Percentiles rank a stretch among this genome's conserved stretches.
These are phyloP conservation scores for Apiospora sp. DNA, from an alignment of 2,329 filamentous ascomycete genomes.

Conservation along the genomic window DNA sequence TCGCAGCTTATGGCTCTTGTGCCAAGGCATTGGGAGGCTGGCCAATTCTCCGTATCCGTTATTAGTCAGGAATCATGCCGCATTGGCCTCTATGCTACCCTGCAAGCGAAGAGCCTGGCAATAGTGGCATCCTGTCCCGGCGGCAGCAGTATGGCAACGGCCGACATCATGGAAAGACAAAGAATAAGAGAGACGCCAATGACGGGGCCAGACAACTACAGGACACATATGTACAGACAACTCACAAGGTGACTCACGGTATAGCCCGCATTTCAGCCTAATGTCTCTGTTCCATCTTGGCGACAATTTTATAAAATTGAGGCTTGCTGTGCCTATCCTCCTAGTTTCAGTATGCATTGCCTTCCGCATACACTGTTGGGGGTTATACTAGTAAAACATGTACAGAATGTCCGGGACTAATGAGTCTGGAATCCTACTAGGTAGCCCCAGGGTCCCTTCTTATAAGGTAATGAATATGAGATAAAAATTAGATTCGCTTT, in stretches of 20 bases:
- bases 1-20: constrained; percentile 10
- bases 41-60: background rate
- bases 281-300: constrained; percentile 9
- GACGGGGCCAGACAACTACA: background rate
- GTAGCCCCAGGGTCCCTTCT: background rate
- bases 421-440: background rate
- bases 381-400: background rate
- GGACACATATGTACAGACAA: background rate
- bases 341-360: background rate
- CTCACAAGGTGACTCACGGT: background rate
- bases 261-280: constrained; percentile 15
- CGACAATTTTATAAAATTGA: background rate
- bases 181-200: constrained; percentile 1
- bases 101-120: constrained; percentile 1
- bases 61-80: background rate
- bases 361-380: background rate
- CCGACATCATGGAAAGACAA: background rate
- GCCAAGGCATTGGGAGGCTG: background rate
- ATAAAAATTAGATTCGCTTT: background rate
- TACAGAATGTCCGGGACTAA: background rate
- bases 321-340: background rate
- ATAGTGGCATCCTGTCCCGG: background rate
- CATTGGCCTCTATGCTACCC: background rate
- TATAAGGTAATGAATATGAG: constrained; percentile 10
- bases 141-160: background rate